Conservation (phyloP, 805 yeast species). For the Kodamaea fukazawae region DNA sequence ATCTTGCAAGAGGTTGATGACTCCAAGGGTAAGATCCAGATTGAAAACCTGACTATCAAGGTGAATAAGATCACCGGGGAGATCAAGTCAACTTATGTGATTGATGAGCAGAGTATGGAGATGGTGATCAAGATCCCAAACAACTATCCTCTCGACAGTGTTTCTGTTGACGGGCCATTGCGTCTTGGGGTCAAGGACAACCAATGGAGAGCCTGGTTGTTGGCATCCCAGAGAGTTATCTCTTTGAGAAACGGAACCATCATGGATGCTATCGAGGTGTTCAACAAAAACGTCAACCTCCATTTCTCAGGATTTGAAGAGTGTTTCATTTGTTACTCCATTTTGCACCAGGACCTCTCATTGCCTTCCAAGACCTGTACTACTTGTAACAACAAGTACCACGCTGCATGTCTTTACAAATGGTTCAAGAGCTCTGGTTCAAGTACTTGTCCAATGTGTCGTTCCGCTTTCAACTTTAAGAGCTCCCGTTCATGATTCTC, state of each 20-base stretch:
- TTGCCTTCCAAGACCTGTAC: slow-evolving; percentile 85
- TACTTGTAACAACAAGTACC: slow-evolving; percentile 92
- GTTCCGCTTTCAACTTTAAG: slow-evolving; percentile 57
- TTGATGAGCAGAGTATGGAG: slow-evolving; percentile 86
- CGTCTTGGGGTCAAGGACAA: slow-evolving; percentile 87
- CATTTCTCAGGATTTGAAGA: slow-evolving; percentile 95
- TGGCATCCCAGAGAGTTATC: slow-evolving; percentile 83
- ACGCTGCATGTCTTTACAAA: slow-evolving; percentile 90
- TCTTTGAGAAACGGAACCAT: slow-evolving; percentile 72
- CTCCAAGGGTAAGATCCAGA: slow-evolving; percentile 33
- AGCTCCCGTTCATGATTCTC: not conserved
- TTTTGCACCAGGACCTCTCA: slow-evolving; percentile 85
- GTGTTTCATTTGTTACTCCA: slow-evolving; percentile 95
- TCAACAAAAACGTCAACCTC: slow-evolving; percentile 70
- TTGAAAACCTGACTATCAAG: slow-evolving; percentile 53
- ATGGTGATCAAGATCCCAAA: slow-evolving; percentile 71
- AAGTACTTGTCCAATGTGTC: slow-evolving; percentile 92
- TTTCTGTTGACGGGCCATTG: slow-evolving; percentile 71
- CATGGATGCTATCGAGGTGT: slow-evolving; percentile 62
- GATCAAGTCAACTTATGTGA: slow-evolving; percentile 66
- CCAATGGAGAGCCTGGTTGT: slow-evolving; percentile 92
- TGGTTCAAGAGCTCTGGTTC: slow-evolving; percentile 96
- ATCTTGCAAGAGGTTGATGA: slow-evolving; percentile 53
- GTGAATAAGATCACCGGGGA: slow-evolving; percentile 62
- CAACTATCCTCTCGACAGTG: slow-evolving; percentile 73